Percentiles rank a stretch among this genome's conserved stretches.
Evolutionary conservation across 2,329 filamentous ascomycete genomes (phyloP).

Genomic region (Acrodontium crateriforme): DNA sequence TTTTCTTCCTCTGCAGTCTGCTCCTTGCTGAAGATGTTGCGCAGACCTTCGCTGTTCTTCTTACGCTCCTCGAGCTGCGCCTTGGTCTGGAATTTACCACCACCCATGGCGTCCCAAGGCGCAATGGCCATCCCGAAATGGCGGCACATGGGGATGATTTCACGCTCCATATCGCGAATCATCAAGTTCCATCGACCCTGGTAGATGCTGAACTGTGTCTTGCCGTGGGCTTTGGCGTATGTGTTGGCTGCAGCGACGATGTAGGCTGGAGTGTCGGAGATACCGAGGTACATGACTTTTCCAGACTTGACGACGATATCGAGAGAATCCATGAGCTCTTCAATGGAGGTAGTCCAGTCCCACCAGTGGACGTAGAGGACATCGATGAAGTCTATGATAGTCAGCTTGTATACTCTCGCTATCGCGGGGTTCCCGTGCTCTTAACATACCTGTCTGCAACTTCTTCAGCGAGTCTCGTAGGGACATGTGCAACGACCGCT

Average conservation of each 20-base stretch:
- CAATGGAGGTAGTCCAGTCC: slow-evolving; percentile 29
- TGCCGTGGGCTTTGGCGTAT: slow-evolving; percentile 26
- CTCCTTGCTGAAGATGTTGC: slow-evolving; percentile 12
- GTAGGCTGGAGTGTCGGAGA: slow-evolving; percentile 32
- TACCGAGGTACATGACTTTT: slow-evolving; percentile 32
- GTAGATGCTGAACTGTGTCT: slow-evolving; percentile 23
- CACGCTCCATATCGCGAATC: slow-evolving; percentile 31
- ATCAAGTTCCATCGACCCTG: slow-evolving; percentile 29
- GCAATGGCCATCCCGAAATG: slow-evolving; percentile 33
- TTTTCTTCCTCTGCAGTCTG: slow-evolving; percentile 34
- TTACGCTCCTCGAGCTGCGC: slow-evolving; percentile 33
- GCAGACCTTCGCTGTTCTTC: slow-evolving; percentile 21
- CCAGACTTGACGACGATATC: slow-evolving; percentile 27
- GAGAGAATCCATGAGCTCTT: slow-evolving; percentile 31
- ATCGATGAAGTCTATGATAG: no score
- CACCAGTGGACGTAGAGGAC: slow-evolving; percentile 26
- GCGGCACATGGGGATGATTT: slow-evolving; percentile 32
- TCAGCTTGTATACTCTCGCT: no score
- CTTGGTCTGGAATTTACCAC: slow-evolving; percentile 29
- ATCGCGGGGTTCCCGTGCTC: no score
- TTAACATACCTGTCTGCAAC: slow-evolving; percentile 50
- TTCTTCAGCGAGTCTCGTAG: slow-evolving; percentile 28
- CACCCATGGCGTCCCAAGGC: slow-evolving; percentile 41
- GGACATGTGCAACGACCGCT: slow-evolving; percentile 47
- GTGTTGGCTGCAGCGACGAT: slow-evolving; percentile 26